Evolutionary conservation across 768 basidiomycete genomes (phyloP).

Genomic region (Cystofilobasidium ferigula): DNA sequence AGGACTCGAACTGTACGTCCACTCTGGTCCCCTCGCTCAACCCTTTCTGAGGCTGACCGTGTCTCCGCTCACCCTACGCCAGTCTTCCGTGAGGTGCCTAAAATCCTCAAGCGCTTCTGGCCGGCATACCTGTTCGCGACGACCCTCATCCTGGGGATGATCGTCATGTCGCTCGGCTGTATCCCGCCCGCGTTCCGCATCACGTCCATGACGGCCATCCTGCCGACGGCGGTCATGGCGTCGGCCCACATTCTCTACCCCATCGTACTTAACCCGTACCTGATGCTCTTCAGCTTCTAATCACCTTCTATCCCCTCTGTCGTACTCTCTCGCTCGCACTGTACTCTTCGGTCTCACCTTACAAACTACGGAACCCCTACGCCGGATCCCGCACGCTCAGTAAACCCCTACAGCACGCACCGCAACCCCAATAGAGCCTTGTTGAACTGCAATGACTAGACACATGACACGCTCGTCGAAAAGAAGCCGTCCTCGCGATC

Average conservation of each 20-base stretch:
- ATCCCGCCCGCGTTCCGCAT: background rate
- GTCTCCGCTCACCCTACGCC: no score
- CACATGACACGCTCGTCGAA: no score
- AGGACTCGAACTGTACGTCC: background rate
- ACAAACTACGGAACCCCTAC: background rate
- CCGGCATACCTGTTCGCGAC: background rate
- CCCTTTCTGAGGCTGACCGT: background rate
- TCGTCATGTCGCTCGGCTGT: constrained; percentile 2
- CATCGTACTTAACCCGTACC: constrained; percentile 77
- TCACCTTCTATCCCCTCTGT: background rate
- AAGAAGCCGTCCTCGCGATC: no score
- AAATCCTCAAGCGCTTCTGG: constrained; percentile 21
- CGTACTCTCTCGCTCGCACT: background rate
- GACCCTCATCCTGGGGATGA: constrained; percentile 1
- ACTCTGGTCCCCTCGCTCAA: background rate
- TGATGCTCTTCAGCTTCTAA: constrained; percentile 68
- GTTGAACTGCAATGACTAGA: no score
- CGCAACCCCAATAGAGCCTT: no score
- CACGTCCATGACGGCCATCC: background rate
- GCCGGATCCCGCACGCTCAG: background rate
- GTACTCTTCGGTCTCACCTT: background rate
- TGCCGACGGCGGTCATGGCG: background rate
- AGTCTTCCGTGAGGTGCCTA: constrained; percentile 12
- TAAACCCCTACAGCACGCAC: background rate
- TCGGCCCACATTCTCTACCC: constrained; percentile 41